Base-by-base conservation (phyloP, 192 early-diverging fungal genomes). In the Umbelopsis sp. region DNA sequence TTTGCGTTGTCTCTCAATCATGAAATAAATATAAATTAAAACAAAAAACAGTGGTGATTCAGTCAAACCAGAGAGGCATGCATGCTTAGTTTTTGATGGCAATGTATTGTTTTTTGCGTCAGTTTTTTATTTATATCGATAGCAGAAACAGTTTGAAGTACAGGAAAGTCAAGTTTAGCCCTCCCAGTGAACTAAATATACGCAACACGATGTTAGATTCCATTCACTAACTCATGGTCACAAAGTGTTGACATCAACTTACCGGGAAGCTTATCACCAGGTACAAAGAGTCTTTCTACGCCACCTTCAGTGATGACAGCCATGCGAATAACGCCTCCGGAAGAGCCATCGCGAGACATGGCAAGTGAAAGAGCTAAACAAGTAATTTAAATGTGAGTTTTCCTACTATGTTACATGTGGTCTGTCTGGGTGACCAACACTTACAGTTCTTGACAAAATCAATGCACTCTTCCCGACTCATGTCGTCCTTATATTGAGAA, bases 321-420 rank as follows among this genome's bases (percentile, higher is more conserved):
- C 71, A 98, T 76, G 59, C 98, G 91, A 76, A 98, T 95, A 53
- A 93, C 91, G 71, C 98, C 98, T 52, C 98, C 98, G 36, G 95
- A 97, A 16, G 95, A 97, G 17, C 96, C 96, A 84, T 99, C 98
- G 71, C 98, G 86, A 29, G 94, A 83, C 89, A 97, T 97, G 12
- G 98, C 97, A 31, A 99, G 83, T 17, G 96, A 83, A 72, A 99
- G 82, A 10, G 96, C 91, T 94, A 41, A 41, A 5, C 38, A 41
- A 41, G 38, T 81, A 2, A 65, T 47, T 20, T 12, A 8, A 70
- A 9, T 34, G 69, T 21, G 36, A 49, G 47, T 16, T 41, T 41
- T 1, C 38, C 38, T 11, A 41, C 12, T 11, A 68, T 12, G 66
- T 21, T 10, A 49, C 24, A 25, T 16, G n/a, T n/a, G n/a, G n/a